Evolutionary conservation across 192 early-diverging fungal species (phyloP).

Genomic region (Thoreauomyces humboldtii): DNA sequence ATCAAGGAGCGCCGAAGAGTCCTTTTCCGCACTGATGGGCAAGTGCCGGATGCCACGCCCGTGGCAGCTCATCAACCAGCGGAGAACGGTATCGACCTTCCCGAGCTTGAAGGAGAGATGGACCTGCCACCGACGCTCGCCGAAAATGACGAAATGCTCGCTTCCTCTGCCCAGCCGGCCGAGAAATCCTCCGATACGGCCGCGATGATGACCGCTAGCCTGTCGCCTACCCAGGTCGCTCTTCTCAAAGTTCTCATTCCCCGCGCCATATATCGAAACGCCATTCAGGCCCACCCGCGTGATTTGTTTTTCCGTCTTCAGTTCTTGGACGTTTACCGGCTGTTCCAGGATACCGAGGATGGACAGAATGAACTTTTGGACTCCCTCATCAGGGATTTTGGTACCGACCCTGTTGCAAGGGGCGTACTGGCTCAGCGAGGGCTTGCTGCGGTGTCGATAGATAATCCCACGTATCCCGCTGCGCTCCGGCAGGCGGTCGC

Average conservation of each 20-base stretch:
- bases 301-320: slow-evolving; percentile 72
- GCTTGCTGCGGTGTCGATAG: slow-evolving; percentile 39
- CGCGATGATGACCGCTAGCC: slow-evolving; percentile 42
- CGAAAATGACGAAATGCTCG: slow-evolving; percentile 1
- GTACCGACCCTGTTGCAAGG: slow-evolving; percentile 49
- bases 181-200: slow-evolving; percentile 9
- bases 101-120: slow-evolving; percentile 12
- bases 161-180: background rate
- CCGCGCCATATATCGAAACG: slow-evolving; percentile 74
- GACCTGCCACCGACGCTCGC: background rate
- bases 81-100: slow-evolving; percentile 13
- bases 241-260: slow-evolving; percentile 69
- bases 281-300: slow-evolving; percentile 68
- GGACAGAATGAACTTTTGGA: slow-evolving; percentile 46
- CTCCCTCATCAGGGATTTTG: slow-evolving; percentile 58
- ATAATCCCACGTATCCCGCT: slow-evolving; percentile 47
- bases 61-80: slow-evolving; percentile 34
- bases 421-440: slow-evolving; percentile 55
- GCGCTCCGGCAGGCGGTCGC: slow-evolving; percentile 44
- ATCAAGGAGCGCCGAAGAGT: slow-evolving; percentile 76
- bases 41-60: background rate
- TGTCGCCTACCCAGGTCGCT: slow-evolving; percentile 45
- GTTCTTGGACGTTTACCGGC: slow-evolving; percentile 63
- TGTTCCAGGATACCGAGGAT: slow-evolving; percentile 51
- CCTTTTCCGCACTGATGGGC: slow-evolving; percentile 56